Evolutionary conservation across 768 basidiomycete species (phyloP).

Genomic region (Hygrophoropsis aurantiaca): DNA sequence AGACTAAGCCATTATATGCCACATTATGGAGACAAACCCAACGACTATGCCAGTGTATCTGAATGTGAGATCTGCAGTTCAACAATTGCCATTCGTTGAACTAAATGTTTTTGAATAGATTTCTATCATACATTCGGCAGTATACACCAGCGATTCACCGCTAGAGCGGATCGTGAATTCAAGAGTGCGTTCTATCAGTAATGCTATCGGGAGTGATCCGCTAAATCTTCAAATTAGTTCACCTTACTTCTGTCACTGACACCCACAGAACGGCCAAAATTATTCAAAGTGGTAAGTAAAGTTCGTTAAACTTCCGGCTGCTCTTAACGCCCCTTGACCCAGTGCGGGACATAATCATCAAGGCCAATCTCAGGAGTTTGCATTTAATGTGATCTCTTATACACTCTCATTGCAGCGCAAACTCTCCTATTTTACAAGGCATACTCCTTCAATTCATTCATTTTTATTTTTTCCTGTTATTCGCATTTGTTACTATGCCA

Average conservation of each 20-base stretch:
- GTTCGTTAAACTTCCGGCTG: background rate
- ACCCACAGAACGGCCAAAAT: constrained; percentile 71
- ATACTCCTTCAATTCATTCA: constrained; percentile 2
- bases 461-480: constrained; percentile 8
- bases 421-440: background rate
- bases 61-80: too few species aligned
- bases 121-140: constrained; percentile 72
- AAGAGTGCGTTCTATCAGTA: constrained; percentile 50
- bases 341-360: constrained; percentile 75
- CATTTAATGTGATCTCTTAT: constrained; percentile 27
- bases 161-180: constrained; percentile 70
- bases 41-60: constrained; percentile 75
- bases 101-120: too few species aligned
- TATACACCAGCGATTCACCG: constrained; percentile 64
- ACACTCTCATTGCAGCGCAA: background rate
- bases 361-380: constrained; percentile 61
- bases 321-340: constrained; percentile 2
- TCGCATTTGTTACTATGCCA: constrained; percentile 3
- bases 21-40: constrained; percentile 71
- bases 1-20: constrained; percentile 67
- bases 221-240: constrained; percentile 46
- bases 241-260: constrained; percentile 82
- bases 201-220: background rate
- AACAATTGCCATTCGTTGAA: too few species aligned
- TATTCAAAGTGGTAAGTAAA: constrained; percentile 63